Evolutionary conservation across 495 filamentous ascomycete genomes (phyloP).

Genomic region (Penicillium riverlandense): DNA sequence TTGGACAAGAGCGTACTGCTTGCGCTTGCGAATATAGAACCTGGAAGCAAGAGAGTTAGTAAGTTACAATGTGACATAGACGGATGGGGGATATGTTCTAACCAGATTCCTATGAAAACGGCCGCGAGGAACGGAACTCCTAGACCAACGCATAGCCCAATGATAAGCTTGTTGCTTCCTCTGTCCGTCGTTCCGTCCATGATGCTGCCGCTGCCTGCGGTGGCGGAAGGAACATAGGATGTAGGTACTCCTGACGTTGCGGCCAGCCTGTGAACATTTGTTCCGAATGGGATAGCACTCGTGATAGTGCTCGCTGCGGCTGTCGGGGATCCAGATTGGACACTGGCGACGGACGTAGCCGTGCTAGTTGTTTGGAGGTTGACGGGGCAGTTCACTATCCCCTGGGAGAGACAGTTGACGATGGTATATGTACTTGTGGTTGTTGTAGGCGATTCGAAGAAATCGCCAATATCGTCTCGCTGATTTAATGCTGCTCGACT

Average conservation of each 20-base stretch:
- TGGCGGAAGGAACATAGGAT: conserved; percentile 13
- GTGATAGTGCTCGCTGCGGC: conserved; percentile 29
- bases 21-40: too few relatives aligned
- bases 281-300: conserved; percentile 29
- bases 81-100: conserved; percentile 5
- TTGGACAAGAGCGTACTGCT: too few relatives aligned
- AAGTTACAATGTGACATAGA: too few relatives aligned
- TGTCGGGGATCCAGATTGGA: conserved; percentile 26
- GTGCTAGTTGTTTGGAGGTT: conserved; percentile 34
- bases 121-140: conserved; percentile 30
- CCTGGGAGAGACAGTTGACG: conserved; percentile 27
- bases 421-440: conserved; percentile 29
- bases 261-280: conserved; percentile 22
- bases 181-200: conserved; percentile 1
- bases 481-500: conserved; percentile 10
- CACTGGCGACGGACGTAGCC: conserved; percentile 18
- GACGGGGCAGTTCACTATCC: conserved; percentile 38
- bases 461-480: conserved; percentile 5
- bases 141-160: conserved; percentile 36
- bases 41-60: too few relatives aligned
- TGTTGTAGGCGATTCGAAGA: conserved; percentile 27
- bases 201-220: not conserved
- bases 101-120: conserved; percentile 25
- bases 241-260: conserved; percentile 27
- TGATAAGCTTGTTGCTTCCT: conserved; percentile 27